Evolutionary conservation across 208 protist genomes (phyloP).

Genomic region (Trypanosomatidae sp.): DNA sequence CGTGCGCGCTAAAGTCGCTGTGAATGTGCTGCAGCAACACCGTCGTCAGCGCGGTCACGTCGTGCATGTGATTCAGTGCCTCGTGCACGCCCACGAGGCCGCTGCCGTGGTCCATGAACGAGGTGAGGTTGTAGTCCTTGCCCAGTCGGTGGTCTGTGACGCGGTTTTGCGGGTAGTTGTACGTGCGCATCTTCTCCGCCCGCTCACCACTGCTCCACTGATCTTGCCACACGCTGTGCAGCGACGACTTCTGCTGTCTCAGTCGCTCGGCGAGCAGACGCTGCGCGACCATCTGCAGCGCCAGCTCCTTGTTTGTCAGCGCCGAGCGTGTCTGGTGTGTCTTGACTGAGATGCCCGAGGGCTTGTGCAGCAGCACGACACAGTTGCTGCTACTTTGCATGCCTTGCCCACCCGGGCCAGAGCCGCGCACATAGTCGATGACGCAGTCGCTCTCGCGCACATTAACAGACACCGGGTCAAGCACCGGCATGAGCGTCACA

Average conservation of each 20-base stretch:
- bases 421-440: conserved; percentile 80
- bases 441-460: conserved; percentile 76
- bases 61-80: conserved; percentile 60
- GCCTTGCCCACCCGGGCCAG: conserved; percentile 78
- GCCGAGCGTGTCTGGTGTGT: conserved; percentile 82
- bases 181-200: conserved; percentile 85
- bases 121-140: conserved; percentile 59
- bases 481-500: conserved; percentile 75
- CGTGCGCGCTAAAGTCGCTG: conserved; percentile 39
- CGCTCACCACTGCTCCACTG: conserved; percentile 86
- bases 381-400: conserved; percentile 88
- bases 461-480: conserved; percentile 80
- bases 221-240: conserved; percentile 59
- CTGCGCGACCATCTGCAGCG: conserved; percentile 78
- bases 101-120: conserved; percentile 64
- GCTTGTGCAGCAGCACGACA: conserved; percentile 72
- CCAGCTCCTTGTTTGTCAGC: conserved; percentile 79
- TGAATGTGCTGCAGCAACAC: conserved; percentile 70
- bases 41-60: conserved; percentile 35
- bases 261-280: conserved; percentile 48
- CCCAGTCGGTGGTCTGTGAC: conserved; percentile 82
- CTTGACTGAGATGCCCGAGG: conserved; percentile 84
- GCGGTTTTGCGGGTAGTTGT: conserved; percentile 86
- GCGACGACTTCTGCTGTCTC: conserved; percentile 56
- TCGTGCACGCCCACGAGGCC: conserved; percentile 59